These are phyloP conservation scores for Cercospora zeina DNA, from an alignment of 2,329 filamentous ascomycete genomes.

Conservation along the genomic window DNA sequence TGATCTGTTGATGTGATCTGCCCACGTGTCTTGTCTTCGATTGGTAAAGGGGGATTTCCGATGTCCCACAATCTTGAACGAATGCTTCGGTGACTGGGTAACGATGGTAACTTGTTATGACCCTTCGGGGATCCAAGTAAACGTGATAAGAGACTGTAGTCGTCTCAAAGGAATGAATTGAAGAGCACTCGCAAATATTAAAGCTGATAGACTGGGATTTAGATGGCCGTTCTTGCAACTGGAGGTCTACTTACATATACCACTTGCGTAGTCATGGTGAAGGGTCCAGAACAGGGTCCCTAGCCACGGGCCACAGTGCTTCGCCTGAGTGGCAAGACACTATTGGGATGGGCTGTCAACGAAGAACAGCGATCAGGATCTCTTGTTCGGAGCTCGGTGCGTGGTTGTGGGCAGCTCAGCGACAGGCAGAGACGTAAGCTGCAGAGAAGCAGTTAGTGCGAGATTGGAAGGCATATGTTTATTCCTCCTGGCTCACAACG, in stretches of 20 bases:
- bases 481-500: not conserved
- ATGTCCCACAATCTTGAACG: not conserved
- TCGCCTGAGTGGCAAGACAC: not conserved
- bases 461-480: slow-evolving; percentile 15
- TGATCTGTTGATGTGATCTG: not conserved
- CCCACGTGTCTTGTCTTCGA: not conserved
- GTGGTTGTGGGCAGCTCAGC: not conserved
- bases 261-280: not conserved
- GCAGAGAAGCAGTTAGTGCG: not conserved
- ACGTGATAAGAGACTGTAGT: not conserved
- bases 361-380: not conserved
- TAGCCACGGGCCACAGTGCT: not conserved
- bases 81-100: not conserved
- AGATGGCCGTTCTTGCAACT: too few species aligned
- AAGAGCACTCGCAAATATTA: too few species aligned
- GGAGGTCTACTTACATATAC: not conserved
- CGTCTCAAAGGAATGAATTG: too few species aligned
- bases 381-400: not conserved
- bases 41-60: not conserved
- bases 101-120: not conserved
- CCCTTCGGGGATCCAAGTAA: not conserved
- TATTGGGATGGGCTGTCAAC: not conserved
- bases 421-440: not conserved
- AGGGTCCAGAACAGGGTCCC: not conserved
- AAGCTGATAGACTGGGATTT: too few species aligned